Conservation (phyloP, 805 yeast species). For the Barnettozyma vustinii region DNA sequence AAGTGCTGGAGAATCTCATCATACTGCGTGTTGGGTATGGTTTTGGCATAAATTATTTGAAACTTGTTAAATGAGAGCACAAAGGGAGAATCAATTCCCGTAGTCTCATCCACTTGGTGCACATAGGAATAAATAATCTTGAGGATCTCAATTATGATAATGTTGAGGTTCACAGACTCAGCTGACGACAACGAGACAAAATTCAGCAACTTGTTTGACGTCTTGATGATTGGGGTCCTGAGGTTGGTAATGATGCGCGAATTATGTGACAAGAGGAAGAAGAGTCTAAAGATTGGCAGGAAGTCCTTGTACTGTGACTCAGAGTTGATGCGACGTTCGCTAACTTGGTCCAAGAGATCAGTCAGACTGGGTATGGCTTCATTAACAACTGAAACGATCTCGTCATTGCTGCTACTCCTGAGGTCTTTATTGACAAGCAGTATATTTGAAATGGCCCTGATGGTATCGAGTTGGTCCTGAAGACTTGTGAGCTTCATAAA, state of each 20-base stretch:
- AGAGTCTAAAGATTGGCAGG: conserved; percentile 24
- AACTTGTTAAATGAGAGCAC: conserved; percentile 26
- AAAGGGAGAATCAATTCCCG: conserved; percentile 23
- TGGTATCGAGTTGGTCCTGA: conserved; percentile 17
- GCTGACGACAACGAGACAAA: conserved; percentile 21
- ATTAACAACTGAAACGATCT: not conserved
- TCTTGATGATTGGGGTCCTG: conserved; percentile 15
- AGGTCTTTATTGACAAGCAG: conserved; percentile 16
- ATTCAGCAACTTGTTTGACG: conserved; percentile 22
- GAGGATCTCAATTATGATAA: conserved; percentile 24
- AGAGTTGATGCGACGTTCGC: conserved; percentile 23
- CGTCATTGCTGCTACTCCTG: conserved; percentile 6
- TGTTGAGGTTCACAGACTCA: conserved; percentile 18
- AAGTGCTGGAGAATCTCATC: conserved; percentile 24
- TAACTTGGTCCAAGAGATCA: conserved; percentile 17
- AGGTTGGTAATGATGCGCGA: conserved; percentile 9
- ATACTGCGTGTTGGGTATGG: conserved; percentile 13
- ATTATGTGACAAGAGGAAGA: conserved; percentile 21
- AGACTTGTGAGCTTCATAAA: conserved; percentile 6
- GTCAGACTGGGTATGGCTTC: conserved; percentile 12
- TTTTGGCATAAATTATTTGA: conserved; percentile 18
- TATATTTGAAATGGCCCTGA: conserved; percentile 20
- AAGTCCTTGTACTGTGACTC: conserved; percentile 21
- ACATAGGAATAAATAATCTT: conserved; percentile 23
- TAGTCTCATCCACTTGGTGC: conserved; percentile 21